Conservation (phyloP, 2,329 filamentous ascomycete genomes). For the Penicillium capsulatum region DNA sequence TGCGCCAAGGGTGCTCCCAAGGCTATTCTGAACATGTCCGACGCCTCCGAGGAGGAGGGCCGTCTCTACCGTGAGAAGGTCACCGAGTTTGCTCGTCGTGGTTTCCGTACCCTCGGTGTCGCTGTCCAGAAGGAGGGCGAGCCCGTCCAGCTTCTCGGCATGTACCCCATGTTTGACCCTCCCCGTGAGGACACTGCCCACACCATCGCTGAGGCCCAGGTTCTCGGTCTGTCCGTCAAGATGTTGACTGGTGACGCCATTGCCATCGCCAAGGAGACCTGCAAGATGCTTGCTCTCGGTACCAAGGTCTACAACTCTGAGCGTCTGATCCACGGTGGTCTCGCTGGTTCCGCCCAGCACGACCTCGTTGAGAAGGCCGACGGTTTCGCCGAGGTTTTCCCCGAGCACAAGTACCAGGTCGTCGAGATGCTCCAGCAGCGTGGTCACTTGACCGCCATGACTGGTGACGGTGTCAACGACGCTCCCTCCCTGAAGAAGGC, state of each 20-base stretch:
- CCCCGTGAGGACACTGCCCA: slow-evolving; percentile 72
- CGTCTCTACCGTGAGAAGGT: slow-evolving; percentile 68
- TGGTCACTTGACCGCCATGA: slow-evolving; percentile 70
- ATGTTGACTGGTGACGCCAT: slow-evolving; percentile 79
- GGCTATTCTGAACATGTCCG: slow-evolving; percentile 65
- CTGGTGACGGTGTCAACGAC: slow-evolving; percentile 72
- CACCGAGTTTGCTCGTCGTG: slow-evolving; percentile 70
- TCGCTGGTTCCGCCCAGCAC: slow-evolving; percentile 68
- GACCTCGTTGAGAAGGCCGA: slow-evolving; percentile 72
- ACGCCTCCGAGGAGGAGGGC: slow-evolving; percentile 62
- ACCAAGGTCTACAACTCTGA: slow-evolving; percentile 80
- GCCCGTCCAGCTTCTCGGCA: slow-evolving; percentile 68
- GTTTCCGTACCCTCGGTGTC: slow-evolving; percentile 76
- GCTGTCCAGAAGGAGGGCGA: slow-evolving; percentile 73
- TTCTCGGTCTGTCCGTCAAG: slow-evolving; percentile 73
- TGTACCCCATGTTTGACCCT: slow-evolving; percentile 77
- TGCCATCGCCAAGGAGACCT: slow-evolving; percentile 75
- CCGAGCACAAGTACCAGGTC: slow-evolving; percentile 72
- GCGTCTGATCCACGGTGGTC: slow-evolving; percentile 71
- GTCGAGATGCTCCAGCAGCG: slow-evolving; percentile 72
- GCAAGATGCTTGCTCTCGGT: slow-evolving; percentile 74
- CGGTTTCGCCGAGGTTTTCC: slow-evolving; percentile 70
- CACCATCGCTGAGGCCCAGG: slow-evolving; percentile 71
- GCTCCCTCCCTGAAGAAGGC: slow-evolving; percentile 70
- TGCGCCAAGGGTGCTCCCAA: slow-evolving; percentile 76